Percentiles rank a stretch among this genome's conserved stretches.
phyloP scores from a whole-genome alignment of 2,329 filamentous ascomycete species.

The Didymella segeticola region DNA sequence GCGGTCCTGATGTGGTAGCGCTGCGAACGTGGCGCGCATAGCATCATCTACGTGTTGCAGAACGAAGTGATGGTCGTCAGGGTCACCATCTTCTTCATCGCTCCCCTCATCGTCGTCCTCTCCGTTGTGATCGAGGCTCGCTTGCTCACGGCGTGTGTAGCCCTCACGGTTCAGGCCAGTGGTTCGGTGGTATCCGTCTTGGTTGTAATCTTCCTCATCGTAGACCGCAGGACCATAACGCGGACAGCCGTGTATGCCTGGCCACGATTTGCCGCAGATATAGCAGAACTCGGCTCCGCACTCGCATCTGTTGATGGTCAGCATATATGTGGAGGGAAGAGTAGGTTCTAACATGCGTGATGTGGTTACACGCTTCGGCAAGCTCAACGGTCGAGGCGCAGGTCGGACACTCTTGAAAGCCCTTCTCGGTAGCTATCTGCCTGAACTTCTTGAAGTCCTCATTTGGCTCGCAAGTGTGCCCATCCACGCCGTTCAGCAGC shows the following conservation, averaged over 20 bases:
- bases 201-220: slow-evolving; percentile 43
- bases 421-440: slow-evolving; percentile 29
- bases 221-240: slow-evolving; percentile 39
- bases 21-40: slow-evolving; percentile 15
- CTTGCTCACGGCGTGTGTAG: slow-evolving; percentile 24
- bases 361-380: slow-evolving; percentile 44
- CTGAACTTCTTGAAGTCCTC: slow-evolving; percentile 37
- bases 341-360: slow-evolving; percentile 23
- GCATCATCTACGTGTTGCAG: slow-evolving; percentile 26
- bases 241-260: slow-evolving; percentile 39
- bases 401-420: slow-evolving; percentile 37
- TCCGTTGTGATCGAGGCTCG: not conserved
- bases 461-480: slow-evolving; percentile 30
- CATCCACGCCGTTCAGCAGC: slow-evolving; percentile 14
- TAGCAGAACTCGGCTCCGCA: slow-evolving; percentile 45
- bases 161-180: slow-evolving; percentile 37
- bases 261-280: slow-evolving; percentile 41
- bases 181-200: slow-evolving; percentile 38
- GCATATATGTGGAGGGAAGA: not conserved
- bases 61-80: slow-evolving; percentile 6
- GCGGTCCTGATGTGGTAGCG: slow-evolving; percentile 14
- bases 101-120: slow-evolving; percentile 17
- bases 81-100: slow-evolving; percentile 12
- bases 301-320: slow-evolving; percentile 26
- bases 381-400: slow-evolving; percentile 39